Conservation (phyloP, 306 rosid species). For the Cucurbita maxima region DNA sequence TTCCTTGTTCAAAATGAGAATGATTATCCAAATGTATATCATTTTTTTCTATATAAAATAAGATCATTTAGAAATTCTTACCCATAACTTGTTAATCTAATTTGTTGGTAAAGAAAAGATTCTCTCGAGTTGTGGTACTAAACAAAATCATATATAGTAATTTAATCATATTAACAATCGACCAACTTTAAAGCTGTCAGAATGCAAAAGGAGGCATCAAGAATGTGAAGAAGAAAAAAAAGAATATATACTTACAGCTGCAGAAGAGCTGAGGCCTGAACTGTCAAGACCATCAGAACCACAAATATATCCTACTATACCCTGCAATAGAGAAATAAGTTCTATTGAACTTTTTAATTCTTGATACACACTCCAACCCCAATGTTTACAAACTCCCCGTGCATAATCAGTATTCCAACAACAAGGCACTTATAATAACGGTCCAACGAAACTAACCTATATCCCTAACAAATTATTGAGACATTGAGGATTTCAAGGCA, state of each 20-base stretch:
- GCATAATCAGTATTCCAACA: neutral
- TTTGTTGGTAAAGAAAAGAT: neutral
- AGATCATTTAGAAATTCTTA: neutral
- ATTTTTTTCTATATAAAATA: neutral
- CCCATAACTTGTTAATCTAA: neutral
- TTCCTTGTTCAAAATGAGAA: neutral
- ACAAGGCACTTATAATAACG: neutral
- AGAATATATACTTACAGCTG: constrained; percentile 55
- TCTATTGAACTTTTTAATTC: neutral
- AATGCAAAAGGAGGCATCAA: constrained; percentile 3
- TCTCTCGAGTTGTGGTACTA: neutral
- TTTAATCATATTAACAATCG: neutral
- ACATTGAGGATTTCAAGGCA: neutral
- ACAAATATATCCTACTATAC: constrained; percentile 58
- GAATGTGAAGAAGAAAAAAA: neutral
- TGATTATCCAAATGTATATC: neutral
- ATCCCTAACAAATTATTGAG: neutral
- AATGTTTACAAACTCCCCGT: neutral
- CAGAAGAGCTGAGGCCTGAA: constrained; percentile 96
- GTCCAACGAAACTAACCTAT: neutral
- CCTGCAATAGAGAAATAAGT: constrained; percentile 29
- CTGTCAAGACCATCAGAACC: constrained; percentile 81
- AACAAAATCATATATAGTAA: neutral
- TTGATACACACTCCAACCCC: neutral
- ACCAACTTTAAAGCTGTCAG: neutral